Evolutionary conservation across 257 asterid species (phyloP).

Genomic region (Ilex asprella): DNA sequence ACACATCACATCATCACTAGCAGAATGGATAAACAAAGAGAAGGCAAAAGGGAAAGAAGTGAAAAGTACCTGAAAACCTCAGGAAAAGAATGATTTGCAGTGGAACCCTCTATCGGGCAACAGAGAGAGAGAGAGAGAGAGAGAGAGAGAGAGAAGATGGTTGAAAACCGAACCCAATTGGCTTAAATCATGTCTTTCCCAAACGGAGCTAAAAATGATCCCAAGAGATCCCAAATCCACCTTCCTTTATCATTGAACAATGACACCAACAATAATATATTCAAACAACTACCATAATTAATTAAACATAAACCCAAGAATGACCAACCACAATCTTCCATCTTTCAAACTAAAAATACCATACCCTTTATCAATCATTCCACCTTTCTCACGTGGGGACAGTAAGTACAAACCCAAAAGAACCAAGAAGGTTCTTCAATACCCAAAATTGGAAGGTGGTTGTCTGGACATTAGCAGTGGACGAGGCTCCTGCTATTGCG

Average conservation of each 20-base stretch:
- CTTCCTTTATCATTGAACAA: conserved; percentile 74
- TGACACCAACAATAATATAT: conserved; percentile 38
- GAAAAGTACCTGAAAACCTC: conserved; percentile 26
- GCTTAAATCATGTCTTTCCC: conserved; percentile 30
- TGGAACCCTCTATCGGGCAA: conserved; percentile 24
- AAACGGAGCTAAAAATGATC: conserved; percentile 51
- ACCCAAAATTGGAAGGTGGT: conserved; percentile 11
- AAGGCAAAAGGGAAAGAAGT: conserved; percentile 2
- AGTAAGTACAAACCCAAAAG: background rate
- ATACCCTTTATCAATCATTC: conserved; percentile 35
- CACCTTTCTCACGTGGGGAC: conserved; percentile 65
- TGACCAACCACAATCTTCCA: conserved; percentile 33
- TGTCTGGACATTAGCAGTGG: conserved; percentile 1
- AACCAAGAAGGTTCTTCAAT: no score
- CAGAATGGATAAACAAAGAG: conserved; percentile 4
- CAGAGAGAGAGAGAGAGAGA: conserved; percentile 22
- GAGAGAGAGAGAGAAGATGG: conserved; percentile 25
- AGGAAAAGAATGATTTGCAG: conserved; percentile 21
- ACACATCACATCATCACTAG: conserved; percentile 5
- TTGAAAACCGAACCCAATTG: conserved; percentile 31
- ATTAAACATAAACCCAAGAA: conserved; percentile 29
- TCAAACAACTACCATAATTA: conserved; percentile 22
- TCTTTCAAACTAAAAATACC: conserved; percentile 17
- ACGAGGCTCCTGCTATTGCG: no score
- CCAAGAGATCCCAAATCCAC: conserved; percentile 37